Base-by-base conservation (phyloP, 2,329 filamentous ascomycete genomes). In the Aspergillus hortae region DNA sequence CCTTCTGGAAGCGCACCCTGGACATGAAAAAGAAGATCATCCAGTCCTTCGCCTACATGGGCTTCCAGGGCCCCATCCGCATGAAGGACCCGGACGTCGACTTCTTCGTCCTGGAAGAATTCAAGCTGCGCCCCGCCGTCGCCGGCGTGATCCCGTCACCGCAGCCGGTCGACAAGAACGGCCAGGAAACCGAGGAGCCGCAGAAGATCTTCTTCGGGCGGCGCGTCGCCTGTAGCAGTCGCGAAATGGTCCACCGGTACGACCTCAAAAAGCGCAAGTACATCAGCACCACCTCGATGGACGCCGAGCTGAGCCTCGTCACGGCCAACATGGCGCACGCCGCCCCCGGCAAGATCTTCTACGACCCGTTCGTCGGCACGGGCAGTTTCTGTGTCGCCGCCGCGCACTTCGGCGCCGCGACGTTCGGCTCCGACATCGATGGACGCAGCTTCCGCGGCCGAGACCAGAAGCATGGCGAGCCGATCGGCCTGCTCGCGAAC, bases 251-350 rank as follows among this genome's bases (percentile, higher is more conserved):
- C 30, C 76, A 82, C 33, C 87, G 81, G 21, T 95, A 92, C 64
- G 91, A 96, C 68, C 79, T 99, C 19, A 99, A 99, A 78, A 96
- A 95, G 72, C 80, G 94, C 25, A 81, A 82, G 36, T 99, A 99
- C 67, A 97, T 99, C 63, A 90, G 88, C 60, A 97, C 92, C 0
- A 99, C 94, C 0, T 94, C 89, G 43, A 97, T 99, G 94, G 94
- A 99, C 67, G 89, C 92, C 0, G 94, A 97, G 69, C 79, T 99
- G 41, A 89, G 91, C 11, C 80, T 99, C 1, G 77, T 99, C 19
- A 96, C 92, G 0, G 94, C 92, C 1, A 99, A 97, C 65, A 85
- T 99, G 60, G 89, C 90, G 0, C 82, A 89, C 12, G 91, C 91
- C 0, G 86, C 77, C 0, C 88, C 91, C 0, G 92, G 90, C 0